Conservation (phyloP, 192 early-diverging fungal species). For the Coemansia sp. region DNA sequence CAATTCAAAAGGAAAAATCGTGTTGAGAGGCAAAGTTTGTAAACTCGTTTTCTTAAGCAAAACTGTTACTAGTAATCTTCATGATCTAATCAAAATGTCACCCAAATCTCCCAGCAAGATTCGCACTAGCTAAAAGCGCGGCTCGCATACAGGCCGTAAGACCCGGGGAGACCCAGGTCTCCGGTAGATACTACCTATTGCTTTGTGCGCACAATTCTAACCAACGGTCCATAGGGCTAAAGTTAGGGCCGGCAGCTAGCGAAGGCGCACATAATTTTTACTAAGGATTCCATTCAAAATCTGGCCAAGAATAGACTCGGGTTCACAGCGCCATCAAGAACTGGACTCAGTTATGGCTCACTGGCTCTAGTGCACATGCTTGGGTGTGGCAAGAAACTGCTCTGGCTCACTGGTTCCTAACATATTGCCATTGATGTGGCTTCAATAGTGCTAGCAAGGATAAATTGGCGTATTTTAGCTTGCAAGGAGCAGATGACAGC, state of each 20-base stretch:
- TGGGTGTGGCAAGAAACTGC: neutral
- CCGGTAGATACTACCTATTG: constrained; percentile 10
- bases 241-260: constrained; percentile 7
- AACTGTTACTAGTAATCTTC: neutral
- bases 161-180: constrained; percentile 18
- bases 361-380: neutral
- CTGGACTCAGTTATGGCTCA: neutral
- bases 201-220: constrained; percentile 26
- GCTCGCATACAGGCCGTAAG: constrained; percentile 19
- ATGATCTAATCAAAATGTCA: neutral
- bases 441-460: neutral
- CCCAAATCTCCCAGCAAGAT: constrained; percentile 12
- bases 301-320: neutral
- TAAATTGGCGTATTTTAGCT: too few species aligned
- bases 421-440: neutral
- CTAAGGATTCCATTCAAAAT: neutral
- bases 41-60: neutral
- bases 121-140: neutral
- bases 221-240: neutral
- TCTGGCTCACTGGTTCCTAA: neutral
- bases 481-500: neutral
- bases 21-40: neutral
- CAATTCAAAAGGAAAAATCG: neutral
- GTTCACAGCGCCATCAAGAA: constrained; percentile 6
- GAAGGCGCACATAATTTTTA: constrained; percentile 24